Evolutionary conservation across 2,329 filamentous ascomycete genomes (phyloP).

Genomic region (Xylaria sp.): DNA sequence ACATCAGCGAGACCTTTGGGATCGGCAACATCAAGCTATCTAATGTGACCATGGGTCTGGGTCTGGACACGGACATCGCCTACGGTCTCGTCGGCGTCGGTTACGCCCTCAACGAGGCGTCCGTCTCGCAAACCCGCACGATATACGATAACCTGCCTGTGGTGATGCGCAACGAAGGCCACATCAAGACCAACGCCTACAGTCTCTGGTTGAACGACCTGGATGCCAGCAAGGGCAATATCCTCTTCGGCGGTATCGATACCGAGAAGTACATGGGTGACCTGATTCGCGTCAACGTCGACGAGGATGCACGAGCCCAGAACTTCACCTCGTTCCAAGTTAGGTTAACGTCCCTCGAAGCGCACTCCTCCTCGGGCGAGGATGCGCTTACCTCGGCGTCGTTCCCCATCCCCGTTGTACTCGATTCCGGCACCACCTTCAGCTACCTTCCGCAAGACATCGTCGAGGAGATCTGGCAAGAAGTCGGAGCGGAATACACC

Average conservation of each 20-base stretch:
- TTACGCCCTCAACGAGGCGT: slow-evolving; percentile 61
- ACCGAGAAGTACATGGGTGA: slow-evolving; percentile 72
- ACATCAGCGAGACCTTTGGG: slow-evolving; percentile 62
- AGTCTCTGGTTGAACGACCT: slow-evolving; percentile 71
- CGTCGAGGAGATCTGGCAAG: slow-evolving; percentile 57
- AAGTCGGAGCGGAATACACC: slow-evolving; percentile 61
- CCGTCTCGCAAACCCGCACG: slow-evolving; percentile 40
- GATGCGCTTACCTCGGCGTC: slow-evolving; percentile 50
- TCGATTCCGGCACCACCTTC: slow-evolving; percentile 78
- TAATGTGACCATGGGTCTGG: slow-evolving; percentile 66
- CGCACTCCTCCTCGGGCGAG: slow-evolving; percentile 54
- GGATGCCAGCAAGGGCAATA: slow-evolving; percentile 67
- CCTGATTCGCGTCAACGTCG: slow-evolving; percentile 65
- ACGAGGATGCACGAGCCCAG: slow-evolving; percentile 48
- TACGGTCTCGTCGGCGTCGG: slow-evolving; percentile 67
- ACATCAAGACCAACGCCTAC: slow-evolving; percentile 72
- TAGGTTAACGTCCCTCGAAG: slow-evolving; percentile 53
- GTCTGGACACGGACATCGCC: slow-evolving; percentile 57
- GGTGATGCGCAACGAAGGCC: slow-evolving; percentile 64
- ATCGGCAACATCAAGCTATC: slow-evolving; percentile 59
- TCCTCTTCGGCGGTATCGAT: slow-evolving; percentile 83
- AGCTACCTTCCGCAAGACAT: slow-evolving; percentile 71
- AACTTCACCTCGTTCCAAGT: slow-evolving; percentile 55
- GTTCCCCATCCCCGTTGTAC: slow-evolving; percentile 64
- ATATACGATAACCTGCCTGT: slow-evolving; percentile 67